phyloP scores from a whole-genome alignment of 164 flowering plant species.

The Chimonanthus salicifolius region DNA sequence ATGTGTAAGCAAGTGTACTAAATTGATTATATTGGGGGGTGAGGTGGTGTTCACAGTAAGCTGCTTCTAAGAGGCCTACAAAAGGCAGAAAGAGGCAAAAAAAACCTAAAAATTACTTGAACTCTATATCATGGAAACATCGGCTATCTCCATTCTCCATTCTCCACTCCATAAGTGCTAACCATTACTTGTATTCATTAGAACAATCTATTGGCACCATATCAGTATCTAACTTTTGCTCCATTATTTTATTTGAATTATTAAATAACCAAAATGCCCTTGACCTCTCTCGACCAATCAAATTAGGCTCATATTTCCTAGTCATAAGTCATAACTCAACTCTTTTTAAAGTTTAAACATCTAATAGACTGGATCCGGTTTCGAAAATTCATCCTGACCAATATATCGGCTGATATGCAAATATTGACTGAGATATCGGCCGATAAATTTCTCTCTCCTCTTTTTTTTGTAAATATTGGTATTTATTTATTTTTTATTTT shows the following conservation, averaged over 20 bases:
- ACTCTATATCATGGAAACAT: not conserved
- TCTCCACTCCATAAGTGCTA: not conserved
- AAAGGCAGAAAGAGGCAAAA: not conserved
- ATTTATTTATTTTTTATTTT: no score
- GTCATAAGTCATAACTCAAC: not conserved
- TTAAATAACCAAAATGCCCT: not conserved
- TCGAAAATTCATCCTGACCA: no score
- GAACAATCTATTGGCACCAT: not conserved
- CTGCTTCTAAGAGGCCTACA: not conserved
- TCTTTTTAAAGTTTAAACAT: not conserved
- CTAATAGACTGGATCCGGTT: no score
- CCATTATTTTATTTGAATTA: not conserved
- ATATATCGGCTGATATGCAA: no score
- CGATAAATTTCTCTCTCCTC: no score
- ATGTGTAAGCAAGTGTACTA: not conserved
- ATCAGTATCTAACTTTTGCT: not conserved
- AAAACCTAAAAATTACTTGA: not conserved
- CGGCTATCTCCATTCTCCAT: not conserved
- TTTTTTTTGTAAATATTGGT: no score
- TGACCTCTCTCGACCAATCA: not conserved
- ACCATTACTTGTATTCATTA: not conserved
- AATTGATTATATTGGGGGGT: not conserved
- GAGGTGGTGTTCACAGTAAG: not conserved
- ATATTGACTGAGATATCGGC: no score
- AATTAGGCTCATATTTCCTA: not conserved